These are phyloP conservation scores for Pseudogymnoascus sp. DNA, from an alignment of 2,329 filamentous ascomycete genomes.

Conservation along the genomic window DNA sequence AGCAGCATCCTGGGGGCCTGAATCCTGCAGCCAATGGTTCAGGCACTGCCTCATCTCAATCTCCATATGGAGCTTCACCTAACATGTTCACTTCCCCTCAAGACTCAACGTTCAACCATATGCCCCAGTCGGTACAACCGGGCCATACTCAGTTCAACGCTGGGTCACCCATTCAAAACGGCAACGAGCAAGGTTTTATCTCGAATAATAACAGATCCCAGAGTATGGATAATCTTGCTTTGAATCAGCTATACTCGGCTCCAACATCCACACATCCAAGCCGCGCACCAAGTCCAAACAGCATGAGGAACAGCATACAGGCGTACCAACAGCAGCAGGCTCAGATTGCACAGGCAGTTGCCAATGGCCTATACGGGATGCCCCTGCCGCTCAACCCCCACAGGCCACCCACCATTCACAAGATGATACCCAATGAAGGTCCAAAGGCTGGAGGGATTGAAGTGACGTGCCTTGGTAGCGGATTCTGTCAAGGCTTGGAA, in stretches of 20 bases:
- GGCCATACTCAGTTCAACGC: conserved; percentile 42
- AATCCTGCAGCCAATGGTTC: conserved; percentile 30
- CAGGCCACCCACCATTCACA: conserved; percentile 63
- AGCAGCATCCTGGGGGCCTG: conserved; percentile 4
- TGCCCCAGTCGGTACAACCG: conserved; percentile 18
- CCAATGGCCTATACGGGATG: conserved; percentile 43
- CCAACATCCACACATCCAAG: conserved; percentile 67
- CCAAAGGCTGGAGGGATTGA: conserved; percentile 79
- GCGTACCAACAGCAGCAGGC: conserved; percentile 34
- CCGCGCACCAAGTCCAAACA: conserved; percentile 66
- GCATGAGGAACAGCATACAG: conserved; percentile 40
- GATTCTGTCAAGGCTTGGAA: conserved; percentile 71
- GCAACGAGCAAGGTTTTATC: conserved; percentile 51
- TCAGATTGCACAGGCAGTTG: conserved; percentile 42
- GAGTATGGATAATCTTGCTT: conserved; percentile 57
- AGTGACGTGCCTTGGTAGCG: conserved; percentile 74
- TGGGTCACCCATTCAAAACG: conserved; percentile 60
- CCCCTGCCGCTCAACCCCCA: conserved; percentile 43
- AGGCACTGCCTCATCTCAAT: conserved; percentile 30
- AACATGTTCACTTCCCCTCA: conserved; percentile 38
- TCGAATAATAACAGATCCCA: conserved; percentile 50
- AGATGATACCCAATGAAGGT: conserved; percentile 75
- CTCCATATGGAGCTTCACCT: conserved; percentile 49
- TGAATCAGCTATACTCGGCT: conserved; percentile 62
- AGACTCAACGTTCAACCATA: conserved; percentile 23